Evolutionary conservation across 176 grass and related monocot species (phyloP).

Genomic region (Cocos nucifera): DNA sequence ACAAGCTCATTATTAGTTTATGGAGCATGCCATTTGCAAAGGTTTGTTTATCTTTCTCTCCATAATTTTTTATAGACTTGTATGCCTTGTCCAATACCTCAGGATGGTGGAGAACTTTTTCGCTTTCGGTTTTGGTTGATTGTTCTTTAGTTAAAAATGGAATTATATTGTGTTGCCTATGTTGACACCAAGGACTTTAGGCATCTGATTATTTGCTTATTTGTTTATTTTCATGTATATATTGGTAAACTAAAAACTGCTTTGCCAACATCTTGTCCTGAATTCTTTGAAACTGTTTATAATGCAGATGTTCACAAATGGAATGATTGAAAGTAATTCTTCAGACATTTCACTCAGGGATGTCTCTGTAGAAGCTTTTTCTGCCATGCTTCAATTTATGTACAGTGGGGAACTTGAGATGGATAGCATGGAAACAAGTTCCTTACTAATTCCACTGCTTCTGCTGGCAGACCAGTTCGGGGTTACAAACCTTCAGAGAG

Average conservation of each 20-base stretch:
- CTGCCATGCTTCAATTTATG: constrained; percentile 76
- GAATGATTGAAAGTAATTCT: constrained; percentile 83
- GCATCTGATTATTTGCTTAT: too few relatives aligned
- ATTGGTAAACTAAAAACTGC: too few relatives aligned
- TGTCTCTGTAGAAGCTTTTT: constrained; percentile 58
- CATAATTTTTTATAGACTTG: too few relatives aligned
- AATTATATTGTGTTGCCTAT: too few relatives aligned
- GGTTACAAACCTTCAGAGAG: constrained; percentile 65
- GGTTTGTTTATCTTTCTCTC: constrained; percentile 32
- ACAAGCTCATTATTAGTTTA: constrained; percentile 84
- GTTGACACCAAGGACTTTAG: too few relatives aligned
- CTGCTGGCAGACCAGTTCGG: constrained; percentile 78
- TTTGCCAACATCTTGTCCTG: too few relatives aligned
- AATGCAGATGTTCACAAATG: constrained; percentile 92
- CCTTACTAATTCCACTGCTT: constrained; percentile 51
- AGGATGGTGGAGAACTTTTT: too few relatives aligned
- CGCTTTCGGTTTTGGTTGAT: too few relatives aligned
- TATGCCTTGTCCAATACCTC: too few relatives aligned
- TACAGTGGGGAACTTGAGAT: constrained; percentile 60
- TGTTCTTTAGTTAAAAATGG: too few relatives aligned
- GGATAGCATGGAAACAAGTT: constrained; percentile 28
- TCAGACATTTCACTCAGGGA: constrained; percentile 55
- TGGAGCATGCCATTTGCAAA: constrained; percentile 69
- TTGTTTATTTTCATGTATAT: not conserved
- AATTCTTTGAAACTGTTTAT: not conserved